Evolutionary conservation across 1,284 basidiomycete genomes (phyloP).

Genomic region (Phlebopus sp.): DNA sequence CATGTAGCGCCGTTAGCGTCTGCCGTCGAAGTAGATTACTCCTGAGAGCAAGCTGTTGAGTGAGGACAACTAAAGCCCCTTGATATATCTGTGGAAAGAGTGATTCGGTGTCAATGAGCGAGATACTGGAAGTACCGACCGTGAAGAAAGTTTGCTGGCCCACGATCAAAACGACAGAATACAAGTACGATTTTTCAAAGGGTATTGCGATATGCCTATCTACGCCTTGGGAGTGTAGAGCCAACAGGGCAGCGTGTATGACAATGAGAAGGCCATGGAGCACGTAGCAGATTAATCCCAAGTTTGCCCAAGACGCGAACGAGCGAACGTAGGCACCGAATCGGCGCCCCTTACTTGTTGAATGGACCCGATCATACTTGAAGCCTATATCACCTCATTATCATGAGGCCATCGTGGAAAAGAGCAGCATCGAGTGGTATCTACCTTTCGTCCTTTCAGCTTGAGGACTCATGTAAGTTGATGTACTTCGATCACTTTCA

Average conservation of each 20-base stretch:
- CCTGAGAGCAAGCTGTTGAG: slow-evolving; percentile 5
- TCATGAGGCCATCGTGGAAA: neutral
- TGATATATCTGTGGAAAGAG: slow-evolving; percentile 1
- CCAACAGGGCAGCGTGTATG: neutral
- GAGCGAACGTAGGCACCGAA: neutral
- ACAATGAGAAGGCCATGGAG: neutral
- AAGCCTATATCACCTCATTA: neutral
- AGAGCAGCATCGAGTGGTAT: neutral
- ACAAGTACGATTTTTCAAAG: neutral
- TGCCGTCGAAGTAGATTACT: neutral
- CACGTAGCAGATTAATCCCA: neutral
- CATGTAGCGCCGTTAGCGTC: slow-evolving; percentile 7
- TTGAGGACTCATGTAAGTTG: neutral
- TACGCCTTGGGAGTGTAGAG: neutral
- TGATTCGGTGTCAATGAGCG: neutral
- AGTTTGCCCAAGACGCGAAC: neutral
- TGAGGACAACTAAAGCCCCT: slow-evolving; percentile 6
- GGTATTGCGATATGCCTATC: neutral
- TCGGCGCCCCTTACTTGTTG: neutral
- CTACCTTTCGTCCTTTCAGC: neutral
- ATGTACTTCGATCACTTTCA: neutral
- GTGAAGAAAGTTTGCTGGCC: slow-evolving; percentile 1
- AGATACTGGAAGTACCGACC: neutral
- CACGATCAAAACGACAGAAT: neutral
- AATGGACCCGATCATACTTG: neutral